Percentiles rank a stretch among this genome's conserved stretches.
Conservation (phyloP, 768 basidiomycete species). For the Tylopilus rubrobrunneus region DNA sequence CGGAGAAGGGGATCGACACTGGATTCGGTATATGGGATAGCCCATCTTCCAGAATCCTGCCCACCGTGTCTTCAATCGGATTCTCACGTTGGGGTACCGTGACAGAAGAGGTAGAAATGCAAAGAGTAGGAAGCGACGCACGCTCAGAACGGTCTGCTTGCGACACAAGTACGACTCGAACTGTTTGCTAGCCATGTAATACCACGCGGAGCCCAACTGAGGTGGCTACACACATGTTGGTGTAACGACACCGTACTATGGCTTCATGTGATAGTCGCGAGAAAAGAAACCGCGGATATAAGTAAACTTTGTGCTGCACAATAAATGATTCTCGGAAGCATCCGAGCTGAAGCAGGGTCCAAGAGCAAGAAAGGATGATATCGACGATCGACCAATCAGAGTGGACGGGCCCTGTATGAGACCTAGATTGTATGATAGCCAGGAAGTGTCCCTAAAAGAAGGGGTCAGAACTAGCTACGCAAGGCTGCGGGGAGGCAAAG, state of each 20-base stretch:
- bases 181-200: not conserved
- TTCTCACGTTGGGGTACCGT: not conserved
- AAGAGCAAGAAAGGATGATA: not conserved
- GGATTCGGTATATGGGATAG: conserved; percentile 12
- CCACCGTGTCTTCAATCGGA: not conserved
- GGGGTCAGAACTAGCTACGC: not conserved
- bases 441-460: not conserved
- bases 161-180: not conserved
- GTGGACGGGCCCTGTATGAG: not conserved
- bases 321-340: not conserved
- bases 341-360: not conserved
- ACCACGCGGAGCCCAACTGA: not conserved
- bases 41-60: not conserved
- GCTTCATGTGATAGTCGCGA: not conserved
- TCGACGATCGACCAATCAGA: not conserved
- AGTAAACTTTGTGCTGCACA: too few species aligned
- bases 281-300: too few species aligned
- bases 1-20: not conserved
- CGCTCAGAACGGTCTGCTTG: not conserved
- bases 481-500: not conserved
- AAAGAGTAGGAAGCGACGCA: not conserved
- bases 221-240: too few species aligned
- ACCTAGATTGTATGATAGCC: not conserved
- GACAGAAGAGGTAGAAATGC: conserved; percentile 7
- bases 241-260: too few species aligned